These are phyloP conservation scores for Acarospora socialis DNA, from an alignment of 2,329 filamentous ascomycete genomes.

Conservation along the genomic window DNA sequence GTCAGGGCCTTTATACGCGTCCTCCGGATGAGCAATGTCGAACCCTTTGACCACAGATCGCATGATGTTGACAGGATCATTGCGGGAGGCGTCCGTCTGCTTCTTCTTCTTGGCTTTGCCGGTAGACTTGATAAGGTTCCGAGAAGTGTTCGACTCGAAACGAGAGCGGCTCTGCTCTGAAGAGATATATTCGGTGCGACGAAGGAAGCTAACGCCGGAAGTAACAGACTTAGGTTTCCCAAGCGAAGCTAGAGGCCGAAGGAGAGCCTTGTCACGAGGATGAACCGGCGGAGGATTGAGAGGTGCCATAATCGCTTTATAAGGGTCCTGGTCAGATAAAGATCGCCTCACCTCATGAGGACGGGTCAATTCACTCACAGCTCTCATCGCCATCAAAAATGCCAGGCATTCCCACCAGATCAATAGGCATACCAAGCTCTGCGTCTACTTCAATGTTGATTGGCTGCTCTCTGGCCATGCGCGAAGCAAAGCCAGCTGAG, in stretches of 20 bases:
- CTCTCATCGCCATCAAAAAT: conserved; percentile 92
- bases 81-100: conserved; percentile 27
- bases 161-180: conserved; percentile 29
- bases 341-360: conserved; percentile 8
- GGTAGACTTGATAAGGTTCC: conserved; percentile 7
- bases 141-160: conserved; percentile 17
- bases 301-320: conserved; percentile 65
- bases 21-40: conserved; percentile 48
- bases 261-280: conserved; percentile 68
- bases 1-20: conserved; percentile 44
- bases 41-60: conserved; percentile 49
- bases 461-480: conserved; percentile 78
- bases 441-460: conserved; percentile 95
- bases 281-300: conserved; percentile 58
- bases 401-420: conserved; percentile 85
- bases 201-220: conserved; percentile 78
- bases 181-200: conserved; percentile 78
- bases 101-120: conserved; percentile 13
- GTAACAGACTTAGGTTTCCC: conserved; percentile 69
- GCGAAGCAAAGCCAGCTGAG: conserved; percentile 75
- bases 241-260: conserved; percentile 69
- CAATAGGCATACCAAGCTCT: conserved; percentile 93
- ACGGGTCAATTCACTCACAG: conserved; percentile 40
- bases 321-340: conserved; percentile 5
- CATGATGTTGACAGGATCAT: conserved; percentile 47